Evolutionary conservation across 805 yeast species (phyloP).

Genomic region (Yamadazyma endophytica): DNA sequence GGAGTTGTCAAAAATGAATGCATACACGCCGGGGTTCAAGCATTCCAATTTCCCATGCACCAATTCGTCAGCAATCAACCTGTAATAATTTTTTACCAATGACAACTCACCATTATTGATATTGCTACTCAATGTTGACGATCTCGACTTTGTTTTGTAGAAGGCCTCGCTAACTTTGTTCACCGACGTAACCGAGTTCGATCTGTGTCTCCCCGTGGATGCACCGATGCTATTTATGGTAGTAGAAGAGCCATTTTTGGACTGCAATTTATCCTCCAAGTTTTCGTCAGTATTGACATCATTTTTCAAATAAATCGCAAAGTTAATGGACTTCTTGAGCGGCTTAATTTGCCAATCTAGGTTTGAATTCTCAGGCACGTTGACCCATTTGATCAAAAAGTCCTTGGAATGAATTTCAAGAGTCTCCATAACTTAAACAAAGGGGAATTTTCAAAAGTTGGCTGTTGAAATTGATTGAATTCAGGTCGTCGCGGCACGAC

Average conservation of each 20-base stretch:
- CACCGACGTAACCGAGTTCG: constrained; percentile 30
- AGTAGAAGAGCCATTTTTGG: background rate
- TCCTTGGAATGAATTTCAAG: constrained; percentile 87
- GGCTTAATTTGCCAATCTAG: constrained; percentile 85
- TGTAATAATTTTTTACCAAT: constrained; percentile 56
- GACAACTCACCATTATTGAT: constrained; percentile 40
- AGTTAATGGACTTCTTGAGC: constrained; percentile 40
- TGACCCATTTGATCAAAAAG: constrained; percentile 87
- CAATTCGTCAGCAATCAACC: constrained; percentile 51
- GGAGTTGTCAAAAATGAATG: constrained; percentile 89
- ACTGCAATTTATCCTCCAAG: background rate
- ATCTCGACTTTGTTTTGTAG: constrained; percentile 31
- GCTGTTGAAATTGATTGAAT: too few species aligned
- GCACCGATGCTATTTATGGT: constrained; percentile 1
- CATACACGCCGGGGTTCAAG: constrained; percentile 64
- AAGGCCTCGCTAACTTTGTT: constrained; percentile 29
- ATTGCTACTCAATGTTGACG: constrained; percentile 34
- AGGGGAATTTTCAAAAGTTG: too few species aligned
- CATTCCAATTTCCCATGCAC: constrained; percentile 61
- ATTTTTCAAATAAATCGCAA: constrained; percentile 34
- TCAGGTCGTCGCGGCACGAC: too few species aligned
- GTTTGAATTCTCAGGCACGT: constrained; percentile 60
- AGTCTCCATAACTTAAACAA: too few species aligned
- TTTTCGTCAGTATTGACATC: constrained; percentile 15
- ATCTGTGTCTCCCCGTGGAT: constrained; percentile 12